phyloP scores from a whole-genome alignment of 202 grass and related monocot species.

The Panicum hallii region DNA sequence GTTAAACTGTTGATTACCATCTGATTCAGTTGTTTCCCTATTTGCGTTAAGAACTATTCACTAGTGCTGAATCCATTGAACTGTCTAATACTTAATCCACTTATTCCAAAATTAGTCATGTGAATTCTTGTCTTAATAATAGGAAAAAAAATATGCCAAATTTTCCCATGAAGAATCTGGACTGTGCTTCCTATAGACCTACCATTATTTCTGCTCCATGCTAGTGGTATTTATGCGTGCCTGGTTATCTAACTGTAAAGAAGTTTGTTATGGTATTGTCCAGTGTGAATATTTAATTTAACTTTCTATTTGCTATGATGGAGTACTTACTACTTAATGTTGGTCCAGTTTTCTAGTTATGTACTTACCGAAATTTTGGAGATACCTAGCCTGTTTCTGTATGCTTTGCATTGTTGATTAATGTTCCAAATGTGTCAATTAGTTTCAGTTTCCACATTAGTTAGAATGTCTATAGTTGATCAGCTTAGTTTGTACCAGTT shows the following conservation, averaged over 20 bases:
- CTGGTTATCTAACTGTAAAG: background rate
- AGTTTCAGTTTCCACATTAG: constrained; percentile 3
- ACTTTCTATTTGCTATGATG: background rate
- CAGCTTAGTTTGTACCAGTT: background rate
- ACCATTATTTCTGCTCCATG: constrained; percentile 17
- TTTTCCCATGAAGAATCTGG: background rate
- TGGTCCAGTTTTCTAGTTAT: background rate
- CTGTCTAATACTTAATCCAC: background rate
- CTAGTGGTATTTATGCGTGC: background rate
- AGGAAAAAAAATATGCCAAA: background rate
- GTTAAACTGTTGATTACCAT: background rate
- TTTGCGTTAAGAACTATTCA: background rate
- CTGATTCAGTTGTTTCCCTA: background rate
- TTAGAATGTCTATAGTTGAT: constrained; percentile 35
- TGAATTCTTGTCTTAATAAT: background rate
- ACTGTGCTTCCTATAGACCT: constrained; percentile 1
- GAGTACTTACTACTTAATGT: background rate
- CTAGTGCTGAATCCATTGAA: background rate
- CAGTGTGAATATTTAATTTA: background rate
- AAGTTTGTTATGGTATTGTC: background rate
- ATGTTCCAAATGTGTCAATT: background rate
- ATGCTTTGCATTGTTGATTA: background rate
- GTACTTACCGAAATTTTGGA: background rate
- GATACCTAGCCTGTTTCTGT: background rate
- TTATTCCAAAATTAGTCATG: background rate